Percentiles rank a stretch among this genome's conserved stretches.
phyloP scores from a whole-genome alignment of 176 grass and related monocot species.

The maize (Zea mays) region Zm-B73-REFERENCE-NAM-5.0 NC_050096.1:300169001-300169500 shows the following conservation, averaged over 20 bases:
- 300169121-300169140: slow-evolving; percentile 75
- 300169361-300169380: neutral
- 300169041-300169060: neutral
- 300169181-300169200: slow-evolving; percentile 14
- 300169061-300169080: neutral
- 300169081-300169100: slow-evolving; percentile 11
- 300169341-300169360: slow-evolving; percentile 64
- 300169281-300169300: slow-evolving; percentile 71
- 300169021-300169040: slow-evolving; percentile 48
- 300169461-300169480: slow-evolving; percentile 77
- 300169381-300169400: neutral
- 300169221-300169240: slow-evolving; percentile 22
- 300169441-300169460: slow-evolving; percentile 43
- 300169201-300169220: neutral
- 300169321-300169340: slow-evolving; percentile 61
- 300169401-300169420: slow-evolving; percentile 1
- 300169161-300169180: slow-evolving; percentile 74
- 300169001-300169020: slow-evolving; percentile 71
- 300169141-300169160: slow-evolving; percentile 78
- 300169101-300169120: slow-evolving; percentile 67
- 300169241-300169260: slow-evolving; percentile 25
- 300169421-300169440: neutral
- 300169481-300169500: slow-evolving; percentile 80
- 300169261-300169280: slow-evolving; percentile 81
- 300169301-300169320: slow-evolving; percentile 60